Evolutionary conservation across 495 filamentous ascomycete species (phyloP), one percentile per base, ranked within the genome.

Genomic region (Aspergillus coremiiformis): DNA sequence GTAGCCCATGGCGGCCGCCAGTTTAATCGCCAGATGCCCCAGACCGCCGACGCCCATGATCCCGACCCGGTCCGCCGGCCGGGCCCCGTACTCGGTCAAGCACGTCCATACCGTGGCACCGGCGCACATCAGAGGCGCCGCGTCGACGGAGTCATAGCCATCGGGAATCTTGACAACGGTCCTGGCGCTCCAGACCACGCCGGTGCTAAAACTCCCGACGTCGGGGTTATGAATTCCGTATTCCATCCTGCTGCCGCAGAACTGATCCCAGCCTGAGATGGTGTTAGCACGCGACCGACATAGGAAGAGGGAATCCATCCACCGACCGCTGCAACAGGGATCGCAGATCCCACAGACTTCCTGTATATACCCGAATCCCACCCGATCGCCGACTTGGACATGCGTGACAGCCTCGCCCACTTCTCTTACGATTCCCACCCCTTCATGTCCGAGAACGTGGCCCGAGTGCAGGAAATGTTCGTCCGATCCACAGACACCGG

Each of bases 401-500:
- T 39, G 47, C 0, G 39, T 22, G 9, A 15, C 32, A 3, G 58
- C 51, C 2, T 54, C 58, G 6, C 56, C 30, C 4, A 27, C 37
- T 27, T 56, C 51, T 11, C 56, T 30, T 8, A 60, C 51, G 19
- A 60, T 48, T 1, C 58, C 58, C 22, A 60, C 44, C 11, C 58
- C 58, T 32, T 60, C 58, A 27, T 60, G 58, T 22, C 58, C 58
- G 30, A 60, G 51, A 12, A 54, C 58, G 43, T 51, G 41, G 9
- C 58, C 62, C 9, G 60, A 54, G 29, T 51, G 39, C 39, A 68
- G 35, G 47, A 46, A 73, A 56, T 75, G 73, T 48, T 70, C 67
- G 52, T 75, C 73, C 14, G 73, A 74, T 37, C 70, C 69, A 44
- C 67, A 71, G 26, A 76, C 60, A 37, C 74, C 69, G 22, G 73